Conservation (phyloP, 805 yeast genomes). For the Wickerhamiella kazuoi region DNA sequence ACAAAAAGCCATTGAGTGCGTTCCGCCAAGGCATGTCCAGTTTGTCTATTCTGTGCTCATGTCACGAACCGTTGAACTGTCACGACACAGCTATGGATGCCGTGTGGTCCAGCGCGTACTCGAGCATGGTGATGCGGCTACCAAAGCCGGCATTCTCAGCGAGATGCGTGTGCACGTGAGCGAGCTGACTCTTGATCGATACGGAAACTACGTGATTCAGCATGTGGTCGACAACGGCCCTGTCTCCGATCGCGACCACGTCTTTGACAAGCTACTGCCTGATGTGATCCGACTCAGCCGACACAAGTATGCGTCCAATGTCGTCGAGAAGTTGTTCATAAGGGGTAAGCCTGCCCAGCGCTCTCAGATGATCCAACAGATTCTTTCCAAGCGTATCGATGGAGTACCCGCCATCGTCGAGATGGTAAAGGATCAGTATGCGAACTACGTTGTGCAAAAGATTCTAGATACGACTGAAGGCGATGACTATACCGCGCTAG, state of each 20-base stretch:
- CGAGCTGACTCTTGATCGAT: slow-evolving; percentile 81
- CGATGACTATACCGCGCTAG: slow-evolving; percentile 48
- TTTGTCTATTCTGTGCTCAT: slow-evolving; percentile 55
- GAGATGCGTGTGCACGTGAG: slow-evolving; percentile 59
- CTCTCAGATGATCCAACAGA: slow-evolving; percentile 42
- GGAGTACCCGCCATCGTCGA: slow-evolving; percentile 41
- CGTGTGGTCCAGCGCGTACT: slow-evolving; percentile 85
- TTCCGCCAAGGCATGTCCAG: slow-evolving; percentile 51
- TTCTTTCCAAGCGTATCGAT: slow-evolving; percentile 20
- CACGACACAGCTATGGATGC: slow-evolving; percentile 95
- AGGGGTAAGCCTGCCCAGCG: slow-evolving; percentile 52
- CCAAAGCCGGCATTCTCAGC: slow-evolving; percentile 46
- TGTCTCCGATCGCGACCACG: slow-evolving; percentile 36
- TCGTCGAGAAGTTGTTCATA: slow-evolving; percentile 82
- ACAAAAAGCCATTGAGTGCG: slow-evolving; percentile 79
- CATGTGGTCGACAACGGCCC: slow-evolving; percentile 77
- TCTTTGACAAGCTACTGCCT: slow-evolving; percentile 51
- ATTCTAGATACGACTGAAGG: slow-evolving; percentile 68
- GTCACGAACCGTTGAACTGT: slow-evolving; percentile 54
- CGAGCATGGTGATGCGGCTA: slow-evolving; percentile 52
- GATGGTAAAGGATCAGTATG: slow-evolving; percentile 97
- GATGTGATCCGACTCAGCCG: slow-evolving; percentile 70
- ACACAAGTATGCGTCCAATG: slow-evolving; percentile 95
- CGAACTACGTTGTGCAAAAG: slow-evolving; percentile 92
- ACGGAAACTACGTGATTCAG: slow-evolving; percentile 95